These are phyloP conservation scores for Suhomyces sp. DNA, from an alignment of 805 yeast genomes.

Conservation along the genomic window DNA sequence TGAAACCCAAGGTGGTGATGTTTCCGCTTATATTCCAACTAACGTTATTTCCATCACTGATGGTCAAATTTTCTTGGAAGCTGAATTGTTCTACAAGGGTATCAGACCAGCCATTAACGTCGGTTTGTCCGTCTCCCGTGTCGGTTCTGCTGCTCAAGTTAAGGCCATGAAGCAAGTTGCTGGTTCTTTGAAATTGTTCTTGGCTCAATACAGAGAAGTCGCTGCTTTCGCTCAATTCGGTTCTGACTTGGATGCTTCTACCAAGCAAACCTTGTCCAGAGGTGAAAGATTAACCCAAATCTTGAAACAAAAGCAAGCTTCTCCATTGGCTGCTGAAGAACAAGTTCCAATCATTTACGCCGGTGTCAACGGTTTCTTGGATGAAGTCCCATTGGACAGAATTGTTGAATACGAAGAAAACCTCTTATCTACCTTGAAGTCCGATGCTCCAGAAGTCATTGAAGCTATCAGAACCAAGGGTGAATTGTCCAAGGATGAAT, in stretches of 20 bases:
- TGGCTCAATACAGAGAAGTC: constrained; percentile 99
- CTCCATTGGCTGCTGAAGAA: constrained; percentile 97
- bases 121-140: constrained; percentile 99
- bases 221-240: constrained; percentile 99
- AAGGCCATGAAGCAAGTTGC: constrained; percentile 99
- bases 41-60: constrained; percentile 96
- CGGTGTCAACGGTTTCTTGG: constrained; percentile 99
- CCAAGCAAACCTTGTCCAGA: constrained; percentile 97
- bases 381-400: constrained; percentile 76
- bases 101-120: constrained; percentile 99
- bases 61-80: constrained; percentile 98
- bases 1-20: constrained; percentile 99
- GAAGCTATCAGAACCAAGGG: constrained; percentile 85
- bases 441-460: constrained; percentile 83
- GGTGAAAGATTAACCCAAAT: constrained; percentile 99
- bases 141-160: constrained; percentile 99
- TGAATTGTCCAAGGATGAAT: constrained; percentile 81
- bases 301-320: constrained; percentile 95
- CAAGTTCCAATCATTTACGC: constrained; percentile 98
- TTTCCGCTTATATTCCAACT: constrained; percentile 96
- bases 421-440: constrained; percentile 87
- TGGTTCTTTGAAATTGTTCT: constrained; percentile 99
- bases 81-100: constrained; percentile 99
- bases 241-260: constrained; percentile 99
- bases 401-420: constrained; percentile 88